Evolutionary conservation across 2,329 filamentous ascomycete genomes (phyloP).

Genomic region (Xylariaceae sp.): DNA sequence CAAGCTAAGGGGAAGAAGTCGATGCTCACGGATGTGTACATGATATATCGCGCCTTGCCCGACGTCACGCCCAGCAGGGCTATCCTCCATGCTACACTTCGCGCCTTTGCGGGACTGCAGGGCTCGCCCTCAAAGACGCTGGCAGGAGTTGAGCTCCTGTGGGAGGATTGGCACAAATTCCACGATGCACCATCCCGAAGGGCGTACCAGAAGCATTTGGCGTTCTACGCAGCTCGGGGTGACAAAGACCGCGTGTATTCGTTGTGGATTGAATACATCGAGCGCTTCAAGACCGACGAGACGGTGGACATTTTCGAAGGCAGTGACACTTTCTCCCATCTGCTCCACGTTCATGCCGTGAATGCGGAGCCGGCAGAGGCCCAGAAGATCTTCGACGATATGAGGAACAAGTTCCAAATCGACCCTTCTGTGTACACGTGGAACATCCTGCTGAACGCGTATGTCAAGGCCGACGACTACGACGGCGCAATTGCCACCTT

Average conservation of each 20-base stretch:
- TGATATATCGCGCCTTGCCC: conserved; percentile 39
- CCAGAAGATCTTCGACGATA: conserved; percentile 55
- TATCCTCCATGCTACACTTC: conserved; percentile 42
- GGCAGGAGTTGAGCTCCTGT: conserved; percentile 41
- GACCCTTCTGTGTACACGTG: conserved; percentile 57
- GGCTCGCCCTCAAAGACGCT: conserved; percentile 35
- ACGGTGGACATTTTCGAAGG: conserved; percentile 28
- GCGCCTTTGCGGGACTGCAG: conserved; percentile 24
- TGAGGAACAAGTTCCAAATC: conserved; percentile 50
- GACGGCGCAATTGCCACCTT: conserved; percentile 61
- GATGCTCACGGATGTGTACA: conserved; percentile 40
- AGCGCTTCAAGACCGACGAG: conserved; percentile 29
- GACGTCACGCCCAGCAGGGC: conserved; percentile 32
- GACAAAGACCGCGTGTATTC: conserved; percentile 41
- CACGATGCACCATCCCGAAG: conserved; percentile 37
- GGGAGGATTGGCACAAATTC: conserved; percentile 43
- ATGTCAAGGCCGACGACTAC: conserved; percentile 61
- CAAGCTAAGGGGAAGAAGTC: conserved; percentile 25
- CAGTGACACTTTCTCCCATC: conserved; percentile 43
- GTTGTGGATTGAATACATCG: conserved; percentile 41
- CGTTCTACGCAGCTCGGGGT: conserved; percentile 43
- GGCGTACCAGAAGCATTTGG: conserved; percentile 45
- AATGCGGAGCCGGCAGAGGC: conserved; percentile 59
- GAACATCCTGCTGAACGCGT: conserved; percentile 72
- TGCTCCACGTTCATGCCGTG: conserved; percentile 67